Conservation (phyloP, 345 rosid species). For the Ceriops decandra region DNA sequence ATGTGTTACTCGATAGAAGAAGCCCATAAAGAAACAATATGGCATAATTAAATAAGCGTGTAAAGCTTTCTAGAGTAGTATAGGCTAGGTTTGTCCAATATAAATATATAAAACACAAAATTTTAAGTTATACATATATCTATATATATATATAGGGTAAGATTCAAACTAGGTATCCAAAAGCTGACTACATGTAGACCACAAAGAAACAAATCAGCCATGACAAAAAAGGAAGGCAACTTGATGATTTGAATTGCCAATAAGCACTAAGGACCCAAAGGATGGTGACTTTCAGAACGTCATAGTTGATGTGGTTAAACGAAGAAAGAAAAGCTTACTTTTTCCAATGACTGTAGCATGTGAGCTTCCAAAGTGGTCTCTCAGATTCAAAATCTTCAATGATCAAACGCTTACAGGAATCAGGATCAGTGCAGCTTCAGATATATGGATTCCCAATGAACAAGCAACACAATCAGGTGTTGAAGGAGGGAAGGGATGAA, state of each 20-base stretch:
- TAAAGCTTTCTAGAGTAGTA: not conserved
- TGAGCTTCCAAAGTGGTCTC: constrained; percentile 87
- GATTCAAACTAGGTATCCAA: no score
- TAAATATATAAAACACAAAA: no score
- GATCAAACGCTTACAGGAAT: constrained; percentile 59
- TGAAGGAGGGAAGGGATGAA: no score
- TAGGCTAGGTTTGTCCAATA: not conserved
- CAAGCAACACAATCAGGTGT: not conserved
- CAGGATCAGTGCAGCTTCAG: constrained; percentile 79
- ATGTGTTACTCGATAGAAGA: not conserved
- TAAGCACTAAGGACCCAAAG: not conserved
- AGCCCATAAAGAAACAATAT: not conserved
- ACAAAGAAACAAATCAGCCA: no score
- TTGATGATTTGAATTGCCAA: no score
- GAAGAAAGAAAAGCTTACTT: constrained; percentile 38
- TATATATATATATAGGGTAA: no score
- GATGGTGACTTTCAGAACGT: not conserved
- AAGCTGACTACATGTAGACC: no score
- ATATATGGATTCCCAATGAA: constrained; percentile 8
- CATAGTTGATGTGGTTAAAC: not conserved
- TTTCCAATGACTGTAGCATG: constrained; percentile 80
- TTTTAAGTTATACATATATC: no score
- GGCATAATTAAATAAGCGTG: not conserved
- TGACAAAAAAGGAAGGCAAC: no score
- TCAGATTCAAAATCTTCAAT: constrained; percentile 72